Percentiles rank a stretch among this genome's conserved stretches.
phyloP scores from a whole-genome alignment of 2,329 filamentous ascomycete species.

The Colletotrichum sp. region DNA sequence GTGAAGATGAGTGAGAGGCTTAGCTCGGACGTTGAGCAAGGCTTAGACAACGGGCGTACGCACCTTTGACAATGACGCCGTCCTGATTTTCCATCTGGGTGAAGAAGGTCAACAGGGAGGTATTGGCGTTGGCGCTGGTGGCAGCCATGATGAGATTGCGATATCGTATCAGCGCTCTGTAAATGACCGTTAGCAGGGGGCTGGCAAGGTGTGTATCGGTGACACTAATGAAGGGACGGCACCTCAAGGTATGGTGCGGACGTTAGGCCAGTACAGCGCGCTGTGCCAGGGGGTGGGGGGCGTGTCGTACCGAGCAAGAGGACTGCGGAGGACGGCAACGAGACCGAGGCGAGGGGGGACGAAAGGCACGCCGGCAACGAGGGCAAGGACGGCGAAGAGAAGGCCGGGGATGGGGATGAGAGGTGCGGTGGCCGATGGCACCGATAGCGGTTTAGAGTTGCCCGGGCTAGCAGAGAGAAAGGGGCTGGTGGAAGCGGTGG shows the following conservation, averaged over 20 bases:
- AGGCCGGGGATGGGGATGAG: neutral
- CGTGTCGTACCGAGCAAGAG: neutral
- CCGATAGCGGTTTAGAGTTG: neutral
- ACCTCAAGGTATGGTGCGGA: neutral
- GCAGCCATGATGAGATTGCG: conserved; percentile 39
- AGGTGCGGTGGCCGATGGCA: conserved; percentile 1
- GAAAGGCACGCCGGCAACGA: neutral
- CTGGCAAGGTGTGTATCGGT: neutral
- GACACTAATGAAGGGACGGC: neutral
- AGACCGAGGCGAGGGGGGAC: neutral
- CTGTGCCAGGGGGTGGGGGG: neutral
- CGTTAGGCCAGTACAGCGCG: neutral
- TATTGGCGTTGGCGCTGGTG: conserved; percentile 19
- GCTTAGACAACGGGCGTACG: conserved; percentile 2
- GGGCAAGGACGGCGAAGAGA: neutral
- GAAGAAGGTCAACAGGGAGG: conserved; percentile 46
- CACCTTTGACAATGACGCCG: conserved; percentile 54
- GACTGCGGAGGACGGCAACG: neutral
- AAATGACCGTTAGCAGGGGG: conserved; percentile 12
- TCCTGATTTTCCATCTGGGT: conserved; percentile 50
- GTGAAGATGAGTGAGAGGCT: neutral
- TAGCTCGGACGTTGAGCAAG: neutral
- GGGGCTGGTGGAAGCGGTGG: neutral
- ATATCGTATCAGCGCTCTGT: neutral
- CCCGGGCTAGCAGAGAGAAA: neutral